phyloP scores from a whole-genome alignment of 805 yeast genomes.

The Saccharomycopsis vini region DNA sequence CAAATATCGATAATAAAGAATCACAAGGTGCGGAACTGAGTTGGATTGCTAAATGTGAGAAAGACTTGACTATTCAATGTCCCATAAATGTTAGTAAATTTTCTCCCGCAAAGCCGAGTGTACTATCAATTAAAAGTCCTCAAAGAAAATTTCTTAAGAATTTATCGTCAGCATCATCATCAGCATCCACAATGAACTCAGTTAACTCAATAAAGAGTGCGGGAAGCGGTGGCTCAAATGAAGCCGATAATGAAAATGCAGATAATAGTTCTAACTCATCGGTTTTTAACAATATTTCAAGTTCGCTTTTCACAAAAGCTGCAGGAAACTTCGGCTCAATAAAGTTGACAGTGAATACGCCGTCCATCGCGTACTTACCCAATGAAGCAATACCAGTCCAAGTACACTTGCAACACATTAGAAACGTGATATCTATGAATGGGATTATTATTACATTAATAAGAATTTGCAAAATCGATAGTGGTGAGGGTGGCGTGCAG shows the following conservation, averaged over 20 bases:
- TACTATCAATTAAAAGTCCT: slow-evolving; percentile 53
- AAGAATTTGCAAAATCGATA: slow-evolving; percentile 60
- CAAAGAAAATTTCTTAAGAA: slow-evolving; percentile 31
- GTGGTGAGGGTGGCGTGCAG: slow-evolving; percentile 39
- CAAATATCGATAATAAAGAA: slow-evolving; percentile 4
- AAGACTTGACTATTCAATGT: slow-evolving; percentile 48
- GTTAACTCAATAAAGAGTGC: slow-evolving; percentile 5
- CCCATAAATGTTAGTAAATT: slow-evolving; percentile 67
- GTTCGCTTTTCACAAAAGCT: slow-evolving; percentile 3
- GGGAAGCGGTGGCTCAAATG: neutral
- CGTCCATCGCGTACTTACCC: slow-evolving; percentile 62
- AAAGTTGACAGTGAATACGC: slow-evolving; percentile 35
- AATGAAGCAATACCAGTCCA: slow-evolving; percentile 77
- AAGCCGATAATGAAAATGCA: neutral
- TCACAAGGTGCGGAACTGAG: too few species aligned
- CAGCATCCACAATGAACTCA: slow-evolving; percentile 25
- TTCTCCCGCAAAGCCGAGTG: slow-evolving; percentile 59
- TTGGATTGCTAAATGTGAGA: slow-evolving; percentile 42
- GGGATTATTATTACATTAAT: slow-evolving; percentile 76
- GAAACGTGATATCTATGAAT: slow-evolving; percentile 55
- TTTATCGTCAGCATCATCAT: slow-evolving; percentile 32
- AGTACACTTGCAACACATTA: slow-evolving; percentile 57
- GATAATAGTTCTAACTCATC: slow-evolving; percentile 1
- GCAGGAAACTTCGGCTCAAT: slow-evolving; percentile 5
- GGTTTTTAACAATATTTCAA: slow-evolving; percentile 3